Evolutionary conservation across 2,329 filamentous ascomycete species (phyloP).

Genomic region (Dissoconium aciculare): DNA sequence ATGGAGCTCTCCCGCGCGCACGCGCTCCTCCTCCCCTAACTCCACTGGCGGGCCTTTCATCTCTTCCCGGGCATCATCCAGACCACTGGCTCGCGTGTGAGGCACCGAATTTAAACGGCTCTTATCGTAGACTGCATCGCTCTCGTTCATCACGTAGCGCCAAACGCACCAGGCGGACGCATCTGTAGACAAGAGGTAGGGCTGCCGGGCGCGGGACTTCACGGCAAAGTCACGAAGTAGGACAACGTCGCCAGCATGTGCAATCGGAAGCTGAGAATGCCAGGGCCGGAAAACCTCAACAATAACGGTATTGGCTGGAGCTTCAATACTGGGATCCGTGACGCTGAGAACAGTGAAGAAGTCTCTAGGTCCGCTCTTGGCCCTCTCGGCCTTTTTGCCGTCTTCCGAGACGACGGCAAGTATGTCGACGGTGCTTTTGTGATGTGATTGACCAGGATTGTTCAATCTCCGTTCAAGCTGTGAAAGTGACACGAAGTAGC

Average conservation of each 20-base stretch:
- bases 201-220: constrained; percentile 25
- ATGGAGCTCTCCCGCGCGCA: constrained; percentile 26
- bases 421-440: constrained; percentile 26
- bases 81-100: constrained; percentile 9
- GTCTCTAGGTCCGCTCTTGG: constrained; percentile 30
- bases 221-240: constrained; percentile 31
- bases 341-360: constrained; percentile 30
- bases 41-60: constrained; percentile 33
- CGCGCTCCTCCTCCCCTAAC: constrained; percentile 31
- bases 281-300: constrained; percentile 33
- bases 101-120: constrained; percentile 17
- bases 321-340: constrained; percentile 23
- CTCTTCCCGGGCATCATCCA: constrained; percentile 25
- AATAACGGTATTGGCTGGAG: constrained; percentile 6
- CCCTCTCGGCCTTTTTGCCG: constrained; percentile 23
- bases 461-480: constrained; percentile 28
- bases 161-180: constrained; percentile 36
- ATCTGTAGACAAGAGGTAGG: constrained; percentile 27
- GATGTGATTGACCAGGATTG: constrained; percentile 22
- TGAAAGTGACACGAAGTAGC: constrained; percentile 33
- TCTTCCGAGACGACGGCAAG: constrained; percentile 29
- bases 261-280: constrained; percentile 27
- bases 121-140: constrained; percentile 9
- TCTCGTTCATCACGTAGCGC: constrained; percentile 20
- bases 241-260: constrained; percentile 30